Evolutionary conservation across 2,329 filamentous ascomycete genomes (phyloP), one percentile per base, ranked within the genome.

Genomic region (Uncinocarpus reesii): DNA sequence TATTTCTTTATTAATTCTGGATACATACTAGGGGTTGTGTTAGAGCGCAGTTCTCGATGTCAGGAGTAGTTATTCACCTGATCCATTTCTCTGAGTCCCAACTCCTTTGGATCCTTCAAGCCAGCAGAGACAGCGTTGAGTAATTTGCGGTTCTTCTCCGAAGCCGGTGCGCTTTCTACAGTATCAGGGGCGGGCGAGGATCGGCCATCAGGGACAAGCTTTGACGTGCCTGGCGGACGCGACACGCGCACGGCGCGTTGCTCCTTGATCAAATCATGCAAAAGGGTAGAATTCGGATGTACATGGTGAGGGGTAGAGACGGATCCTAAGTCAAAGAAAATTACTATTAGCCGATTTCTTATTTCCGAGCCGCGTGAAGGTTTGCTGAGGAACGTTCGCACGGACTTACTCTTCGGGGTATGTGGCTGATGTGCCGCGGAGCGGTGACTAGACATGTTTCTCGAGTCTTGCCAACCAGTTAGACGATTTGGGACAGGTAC

Each of bases 31-130:
- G 8, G 8, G 11, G 13, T 3, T 20, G 20, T 42, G 38, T 48
- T 18, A 48, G 37, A 35, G 10, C 23, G 29, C 8, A 2, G 7
- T 2, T 32, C n/a, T 29, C 8, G 10, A 13, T 7, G 18, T 1
- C 7, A 37, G 13, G 21, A 15, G 16, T 21, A 26, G 13, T 5
- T 16, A 37, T 62, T 51, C 49, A 68, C 67, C 55, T 68, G 60
- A 49, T 68, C 65, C 62, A 66, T 69, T 54, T 69, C 67, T 29
- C 66, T 58, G 24, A 70, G 57, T 2, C 65, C 67, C 65, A 69
- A 69, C 31, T 68, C 65, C 31, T 58, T 61, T 1, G 66, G 62
- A 24, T 65, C 61, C 41, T 60, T 62, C 15, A 61, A 53, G 6
- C 61, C 61, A 2, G 60, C 56, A 8, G 60, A 55, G 13, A 63